Base-by-base conservation (phyloP, 2,329 filamentous ascomycete genomes). In the Thermoascus crustaceus region DNA sequence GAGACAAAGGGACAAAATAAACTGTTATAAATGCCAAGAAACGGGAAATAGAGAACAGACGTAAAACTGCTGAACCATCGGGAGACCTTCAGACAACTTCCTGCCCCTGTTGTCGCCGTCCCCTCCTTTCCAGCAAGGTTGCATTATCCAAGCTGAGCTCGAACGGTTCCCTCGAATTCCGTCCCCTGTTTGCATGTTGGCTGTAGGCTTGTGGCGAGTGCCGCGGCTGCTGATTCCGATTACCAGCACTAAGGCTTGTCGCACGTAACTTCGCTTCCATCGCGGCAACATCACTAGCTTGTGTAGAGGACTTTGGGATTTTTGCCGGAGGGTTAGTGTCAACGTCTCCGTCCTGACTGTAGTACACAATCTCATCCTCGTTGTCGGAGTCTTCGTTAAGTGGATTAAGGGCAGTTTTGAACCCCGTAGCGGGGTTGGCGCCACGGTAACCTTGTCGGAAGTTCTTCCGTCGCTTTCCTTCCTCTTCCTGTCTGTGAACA, bases 401-500 rank as follows among this genome's bases (percentile, higher is more conserved):
- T 0, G 75, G 68, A 43, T 82, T 82, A 39, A 83, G 68, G 6
- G 69, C 71, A 46, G 71, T 79, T 20, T 54, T 53, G 44, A 94
- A 75, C 5, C 76, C 76, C 16, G 76, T 76, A 5, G 64, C 45
- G 8, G 58, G 43, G 30, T 59, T 70, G 16, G 71, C 55, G 42
- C 79, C 64, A 52, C 80, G 58, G 67, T 82, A 69, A 50, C 82
- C 75, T 70, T 88, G 71, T 65, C 76, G 69, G 49, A 88, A 75
- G 54, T 93, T 85, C 61, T 93, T 94, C 45, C 86, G 78, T 35
- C 87, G 80, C 67, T 95, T 96, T 51, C 78, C 81, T 61, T 96
- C 91, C 58, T 98, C 91, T 62, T 96, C 91, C 61, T 96, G 87
- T 30, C 91, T 74, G 58, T 96, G 91, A 6, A 98, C 91, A 6